Evolutionary conservation across 2,329 filamentous ascomycete species (phyloP).

Genomic region (Hypoxylon rubiginosum): DNA sequence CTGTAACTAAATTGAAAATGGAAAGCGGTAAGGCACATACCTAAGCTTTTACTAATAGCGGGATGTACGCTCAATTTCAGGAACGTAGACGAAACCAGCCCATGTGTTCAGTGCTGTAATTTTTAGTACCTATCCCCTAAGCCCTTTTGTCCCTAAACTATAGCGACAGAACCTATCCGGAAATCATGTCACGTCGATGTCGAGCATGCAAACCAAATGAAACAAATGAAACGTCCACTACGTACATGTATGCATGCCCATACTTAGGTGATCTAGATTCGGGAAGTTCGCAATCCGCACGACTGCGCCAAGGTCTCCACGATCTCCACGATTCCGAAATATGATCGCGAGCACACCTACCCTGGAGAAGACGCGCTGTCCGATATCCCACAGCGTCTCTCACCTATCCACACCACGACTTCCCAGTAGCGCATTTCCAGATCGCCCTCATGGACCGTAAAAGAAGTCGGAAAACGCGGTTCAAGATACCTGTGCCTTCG

Average conservation of each 20-base stretch:
- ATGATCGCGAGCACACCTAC: slow-evolving; percentile 16
- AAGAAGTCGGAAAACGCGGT: slow-evolving; percentile 19
- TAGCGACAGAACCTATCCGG: neutral
- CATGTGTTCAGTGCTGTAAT: neutral
- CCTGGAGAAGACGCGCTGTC: slow-evolving; percentile 25
- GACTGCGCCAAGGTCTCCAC: neutral
- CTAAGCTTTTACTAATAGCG: neutral
- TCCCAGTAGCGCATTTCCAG: slow-evolving; percentile 9
- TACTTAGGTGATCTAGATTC: neutral
- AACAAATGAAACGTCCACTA: neutral
- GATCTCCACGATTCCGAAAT: neutral
- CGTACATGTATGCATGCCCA: neutral
- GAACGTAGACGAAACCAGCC: neutral
- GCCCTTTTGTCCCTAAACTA: neutral
- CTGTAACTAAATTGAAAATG: neutral
- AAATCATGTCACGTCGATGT: neutral
- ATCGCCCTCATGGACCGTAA: slow-evolving; percentile 36
- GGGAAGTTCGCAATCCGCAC: neutral
- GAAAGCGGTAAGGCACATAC: neutral
- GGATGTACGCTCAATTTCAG: neutral
- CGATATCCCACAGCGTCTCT: slow-evolving; percentile 1
- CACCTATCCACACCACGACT: slow-evolving; percentile 5
- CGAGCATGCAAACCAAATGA: neutral
- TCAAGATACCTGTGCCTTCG: slow-evolving; percentile 53
- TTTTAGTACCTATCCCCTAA: neutral